A percentile compares a stretch with the other conserved stretches of the same genome.
Evolutionary conservation across 768 basidiomycete species (phyloP).

Genomic region (Pleurotus salmoneostramineus): DNA sequence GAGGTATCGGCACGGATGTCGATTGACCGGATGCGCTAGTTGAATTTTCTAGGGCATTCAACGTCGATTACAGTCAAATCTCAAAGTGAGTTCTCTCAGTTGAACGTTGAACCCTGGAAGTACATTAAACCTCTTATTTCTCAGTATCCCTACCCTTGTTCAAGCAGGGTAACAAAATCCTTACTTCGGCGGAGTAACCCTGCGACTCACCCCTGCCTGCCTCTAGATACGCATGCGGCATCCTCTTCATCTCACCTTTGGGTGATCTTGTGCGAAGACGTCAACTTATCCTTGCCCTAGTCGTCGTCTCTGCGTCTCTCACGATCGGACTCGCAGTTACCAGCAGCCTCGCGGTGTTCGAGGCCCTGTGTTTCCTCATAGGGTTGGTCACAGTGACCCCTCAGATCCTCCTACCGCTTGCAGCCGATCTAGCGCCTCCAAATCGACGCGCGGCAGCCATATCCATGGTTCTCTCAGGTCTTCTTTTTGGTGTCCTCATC

Average conservation of each 20-base stretch:
- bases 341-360: conserved; percentile 52
- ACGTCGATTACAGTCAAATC: conserved; percentile 20
- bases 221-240: conserved; percentile 63
- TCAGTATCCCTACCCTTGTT: conserved; percentile 31
- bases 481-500: conserved; percentile 69
- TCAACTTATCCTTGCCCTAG: conserved; percentile 59
- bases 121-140: not conserved
- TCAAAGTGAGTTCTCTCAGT: conserved; percentile 12
- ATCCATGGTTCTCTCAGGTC: conserved; percentile 64
- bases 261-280: conserved; percentile 81
- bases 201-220: not conserved
- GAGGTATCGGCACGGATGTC: not conserved
- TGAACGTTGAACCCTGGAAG: not conserved
- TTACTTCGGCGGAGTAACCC: not conserved
- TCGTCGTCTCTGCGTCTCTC: conserved; percentile 49
- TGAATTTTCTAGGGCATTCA: conserved; percentile 36
- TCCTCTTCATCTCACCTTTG: conserved; percentile 74
- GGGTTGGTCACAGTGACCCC: conserved; percentile 71
- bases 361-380: conserved; percentile 65
- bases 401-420: conserved; percentile 73
- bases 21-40: conserved; percentile 22
- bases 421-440: conserved; percentile 79
- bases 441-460: conserved; percentile 71
- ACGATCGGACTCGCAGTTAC: conserved; percentile 74
- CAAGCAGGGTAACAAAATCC: conserved; percentile 39